Conservation (phyloP, 805 yeast genomes). For the Ogataea siamensis region DNA sequence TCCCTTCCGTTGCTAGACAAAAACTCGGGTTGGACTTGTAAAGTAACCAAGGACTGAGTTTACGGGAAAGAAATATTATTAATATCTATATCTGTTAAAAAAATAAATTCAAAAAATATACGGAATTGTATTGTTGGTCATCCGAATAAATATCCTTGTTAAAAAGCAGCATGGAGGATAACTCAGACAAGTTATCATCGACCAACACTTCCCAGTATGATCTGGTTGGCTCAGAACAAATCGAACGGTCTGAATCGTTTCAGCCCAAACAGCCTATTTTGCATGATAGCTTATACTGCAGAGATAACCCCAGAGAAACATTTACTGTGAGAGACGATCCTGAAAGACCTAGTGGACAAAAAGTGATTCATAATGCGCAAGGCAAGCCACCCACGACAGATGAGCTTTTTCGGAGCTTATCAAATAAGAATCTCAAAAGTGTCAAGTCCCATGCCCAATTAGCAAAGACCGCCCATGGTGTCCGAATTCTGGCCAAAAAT, state of each 20-base stretch:
- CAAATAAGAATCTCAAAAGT: conserved; percentile 44
- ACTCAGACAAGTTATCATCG: conserved; percentile 1
- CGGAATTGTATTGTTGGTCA: conserved; percentile 1
- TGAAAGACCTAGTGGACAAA: conserved; percentile 10
- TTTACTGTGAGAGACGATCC: conserved; percentile 24
- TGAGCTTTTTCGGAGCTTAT: conserved; percentile 22
- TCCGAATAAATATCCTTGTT: neutral
- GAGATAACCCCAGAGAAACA: conserved; percentile 24
- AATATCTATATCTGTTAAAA: conserved; percentile 1
- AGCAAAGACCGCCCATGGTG: conserved; percentile 81
- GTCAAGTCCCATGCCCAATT: conserved; percentile 71
- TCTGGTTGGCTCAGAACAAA: neutral
- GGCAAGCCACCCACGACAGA: conserved; percentile 18
- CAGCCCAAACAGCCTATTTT: conserved; percentile 30
- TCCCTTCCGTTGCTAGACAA: conserved; percentile 83
- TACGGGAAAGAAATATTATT: conserved; percentile 1
- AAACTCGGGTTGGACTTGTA: conserved; percentile 69
- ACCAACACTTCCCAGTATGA: neutral
- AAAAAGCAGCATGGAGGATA: conserved; percentile 2
- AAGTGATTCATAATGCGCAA: neutral
- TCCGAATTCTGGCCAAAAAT: conserved; percentile 70
- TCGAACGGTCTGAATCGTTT: conserved; percentile 21
- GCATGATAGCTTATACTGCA: conserved; percentile 29
- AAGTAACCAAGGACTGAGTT: conserved; percentile 31
- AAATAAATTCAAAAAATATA: neutral